Conservation (phyloP, 495 filamentous ascomycete species). For the Lophiotrema nucula region DNA sequence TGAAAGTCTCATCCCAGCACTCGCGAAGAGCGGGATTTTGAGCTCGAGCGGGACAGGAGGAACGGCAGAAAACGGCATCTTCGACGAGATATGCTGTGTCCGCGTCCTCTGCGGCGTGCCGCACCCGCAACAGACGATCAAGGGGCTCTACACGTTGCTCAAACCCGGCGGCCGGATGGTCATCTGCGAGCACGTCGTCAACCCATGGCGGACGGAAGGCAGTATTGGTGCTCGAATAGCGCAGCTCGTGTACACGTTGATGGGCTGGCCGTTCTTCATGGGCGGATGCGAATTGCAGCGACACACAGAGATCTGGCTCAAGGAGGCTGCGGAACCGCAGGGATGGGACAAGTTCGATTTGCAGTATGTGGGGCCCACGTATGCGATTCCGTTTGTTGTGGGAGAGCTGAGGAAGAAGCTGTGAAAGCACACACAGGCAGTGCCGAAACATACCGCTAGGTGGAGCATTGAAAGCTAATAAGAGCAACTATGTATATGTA, state of each 20-base stretch:
- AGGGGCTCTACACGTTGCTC: conserved; percentile 38
- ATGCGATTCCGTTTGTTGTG: conserved; percentile 32
- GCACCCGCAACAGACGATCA: conserved; percentile 33
- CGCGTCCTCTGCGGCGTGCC: conserved; percentile 44
- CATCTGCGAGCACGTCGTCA: conserved; percentile 44
- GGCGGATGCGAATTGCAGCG: conserved; percentile 39
- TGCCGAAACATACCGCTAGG: too few species aligned
- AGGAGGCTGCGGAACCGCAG: conserved; percentile 30
- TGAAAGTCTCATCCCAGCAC: conserved; percentile 35
- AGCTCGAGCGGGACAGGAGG: conserved; percentile 10
- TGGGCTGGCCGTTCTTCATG: conserved; percentile 42
- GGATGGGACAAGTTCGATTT: conserved; percentile 34
- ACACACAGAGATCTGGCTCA: conserved; percentile 33
- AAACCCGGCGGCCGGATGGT: conserved; percentile 46
- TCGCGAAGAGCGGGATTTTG: conserved; percentile 35
- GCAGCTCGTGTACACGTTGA: conserved; percentile 32
- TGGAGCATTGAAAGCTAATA: too few species aligned
- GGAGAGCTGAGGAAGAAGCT: conserved; percentile 33
- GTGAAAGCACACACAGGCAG: too few species aligned
- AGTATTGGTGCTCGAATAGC: conserved; percentile 23
- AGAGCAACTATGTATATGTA: too few species aligned
- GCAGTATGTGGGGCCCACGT: conserved; percentile 19
- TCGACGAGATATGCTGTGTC: conserved; percentile 44
- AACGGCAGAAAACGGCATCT: conserved; percentile 27
- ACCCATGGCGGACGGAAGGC: conserved; percentile 35